Evolutionary conservation across 169 alveolate species (phyloP).

Genomic region (Plasmodium ovale): DNA sequence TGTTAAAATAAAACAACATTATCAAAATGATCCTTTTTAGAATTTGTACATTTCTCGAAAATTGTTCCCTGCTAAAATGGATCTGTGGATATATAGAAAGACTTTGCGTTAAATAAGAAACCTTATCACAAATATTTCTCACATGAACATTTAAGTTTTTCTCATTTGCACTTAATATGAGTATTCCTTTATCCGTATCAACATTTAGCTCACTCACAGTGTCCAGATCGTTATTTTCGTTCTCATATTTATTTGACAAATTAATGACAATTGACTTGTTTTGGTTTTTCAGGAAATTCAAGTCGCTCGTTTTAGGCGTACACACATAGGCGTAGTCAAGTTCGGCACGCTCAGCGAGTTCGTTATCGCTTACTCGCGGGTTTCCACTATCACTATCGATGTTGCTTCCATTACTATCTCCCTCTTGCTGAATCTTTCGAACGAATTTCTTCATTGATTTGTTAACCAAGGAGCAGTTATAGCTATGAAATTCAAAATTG

Average conservation of each 20-base stretch:
- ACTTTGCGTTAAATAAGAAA: constrained; percentile 59
- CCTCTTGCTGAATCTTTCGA: background rate
- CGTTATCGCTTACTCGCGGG: background rate
- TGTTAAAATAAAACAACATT: constrained; percentile 44
- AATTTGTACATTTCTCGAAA: background rate
- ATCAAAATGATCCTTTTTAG: constrained; percentile 37
- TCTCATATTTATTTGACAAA: constrained; percentile 6
- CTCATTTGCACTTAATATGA: constrained; percentile 50
- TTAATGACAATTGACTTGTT: constrained; percentile 43
- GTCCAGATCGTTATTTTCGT: constrained; percentile 17
- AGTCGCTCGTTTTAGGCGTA: constrained; percentile 45
- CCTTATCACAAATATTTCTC: constrained; percentile 72
- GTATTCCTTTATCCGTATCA: constrained; percentile 64
- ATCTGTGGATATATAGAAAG: constrained; percentile 53
- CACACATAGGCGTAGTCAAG: constrained; percentile 30
- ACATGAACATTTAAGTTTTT: constrained; percentile 40
- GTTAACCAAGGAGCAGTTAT: constrained; percentile 12
- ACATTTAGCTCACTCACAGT: constrained; percentile 28
- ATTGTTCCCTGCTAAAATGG: background rate
- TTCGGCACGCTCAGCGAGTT: background rate
- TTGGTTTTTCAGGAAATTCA: constrained; percentile 20
- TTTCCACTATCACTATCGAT: background rate
- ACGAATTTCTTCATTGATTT: constrained; percentile 34
- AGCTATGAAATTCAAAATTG: constrained; percentile 22
- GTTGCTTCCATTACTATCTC: background rate